Base-by-base conservation (phyloP, 345 rosid species). In the Pseudoturritis turrita region DNA sequence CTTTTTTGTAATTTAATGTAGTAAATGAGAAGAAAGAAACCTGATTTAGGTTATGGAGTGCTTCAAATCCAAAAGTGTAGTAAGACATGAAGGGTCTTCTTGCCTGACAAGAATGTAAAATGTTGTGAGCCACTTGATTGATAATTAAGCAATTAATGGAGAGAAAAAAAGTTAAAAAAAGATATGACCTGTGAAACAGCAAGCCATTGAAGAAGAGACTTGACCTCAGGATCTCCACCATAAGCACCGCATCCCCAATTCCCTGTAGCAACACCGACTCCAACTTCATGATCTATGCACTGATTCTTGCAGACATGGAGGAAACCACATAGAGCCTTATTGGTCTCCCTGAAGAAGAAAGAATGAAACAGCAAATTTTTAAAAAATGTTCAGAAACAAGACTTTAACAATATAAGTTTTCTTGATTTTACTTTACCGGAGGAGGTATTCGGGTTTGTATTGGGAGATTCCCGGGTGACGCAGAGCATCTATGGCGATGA, bases 201-300 rank as follows among this genome's bases (percentile, higher is more conserved):
- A 71, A 94, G 87, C 98, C 98, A 91, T 78, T 94, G 98, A 75
- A 91, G 82, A 51, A 94, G 67, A 75, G 86, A 50, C 83, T 94
- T 94, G 35, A 94, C 56, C 59, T 87, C 86, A 64, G 97, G 90
- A 80, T 93, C 97, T 65, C 95, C 98, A 60, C 97, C 91, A 81
- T 87, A 93, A 68, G 85, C 95, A 67, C 98, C 97, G 52, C 97
- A 90, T n/a, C 97, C 97, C 97, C 98, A 91, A 68, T 94, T 94
- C 45, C 97, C 96, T 0, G 97, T 91, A 19, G 78, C 96, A 73
- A 94, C 77, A 70, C 96, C 89, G 10, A 79, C 74, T 56, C 21
- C 64, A 70, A 80, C 84, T 80, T 86, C 83, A 41, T 53, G 43
- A 19, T 79, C 70, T 11, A 68, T 43, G 68, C 52, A 71, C 49